Percentiles rank a stretch among this genome's conserved stretches.
Evolutionary conservation across 2,329 filamentous ascomycete species (phyloP).

Genomic region (Fusarium austroafricanum): DNA sequence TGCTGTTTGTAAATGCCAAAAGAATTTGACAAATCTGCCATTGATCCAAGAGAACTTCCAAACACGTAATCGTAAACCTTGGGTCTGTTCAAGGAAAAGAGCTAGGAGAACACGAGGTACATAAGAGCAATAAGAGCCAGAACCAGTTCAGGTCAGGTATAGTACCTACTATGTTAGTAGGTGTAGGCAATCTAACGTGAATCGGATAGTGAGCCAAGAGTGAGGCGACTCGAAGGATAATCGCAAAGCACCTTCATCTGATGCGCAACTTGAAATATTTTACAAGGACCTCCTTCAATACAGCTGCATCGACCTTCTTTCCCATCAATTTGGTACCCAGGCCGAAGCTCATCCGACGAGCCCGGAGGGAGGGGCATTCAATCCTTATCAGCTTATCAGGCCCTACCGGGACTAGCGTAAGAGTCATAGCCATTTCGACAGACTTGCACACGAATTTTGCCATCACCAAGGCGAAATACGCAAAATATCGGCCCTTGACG

Average conservation of each 20-base stretch:
- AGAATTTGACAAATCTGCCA: neutral
- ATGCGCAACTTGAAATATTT: too few relatives aligned
- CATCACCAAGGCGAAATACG: constrained; percentile 52
- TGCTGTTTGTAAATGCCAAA: neutral
- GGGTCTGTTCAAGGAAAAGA: neutral
- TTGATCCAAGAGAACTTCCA: neutral
- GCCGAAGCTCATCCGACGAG: constrained; percentile 47
- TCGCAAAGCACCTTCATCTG: too few relatives aligned
- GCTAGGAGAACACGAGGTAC: too few relatives aligned
- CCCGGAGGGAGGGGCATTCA: constrained; percentile 53
- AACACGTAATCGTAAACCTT: neutral
- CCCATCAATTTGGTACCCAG: neutral
- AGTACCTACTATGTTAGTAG: too few relatives aligned
- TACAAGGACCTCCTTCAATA: too few relatives aligned
- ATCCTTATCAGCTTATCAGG: constrained; percentile 55
- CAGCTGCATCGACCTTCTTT: too few relatives aligned
- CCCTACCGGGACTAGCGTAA: constrained; percentile 52
- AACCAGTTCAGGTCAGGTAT: too few relatives aligned
- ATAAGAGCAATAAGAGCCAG: too few relatives aligned
- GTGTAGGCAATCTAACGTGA: too few relatives aligned
- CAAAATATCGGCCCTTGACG: constrained; percentile 39
- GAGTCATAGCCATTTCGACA: constrained; percentile 52
- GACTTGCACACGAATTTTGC: constrained; percentile 58
- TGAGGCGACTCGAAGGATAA: too few relatives aligned
- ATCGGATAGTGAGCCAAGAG: too few relatives aligned